Base-by-base conservation (phyloP, 495 filamentous ascomycete genomes). In the Neurospora africana region DNA sequence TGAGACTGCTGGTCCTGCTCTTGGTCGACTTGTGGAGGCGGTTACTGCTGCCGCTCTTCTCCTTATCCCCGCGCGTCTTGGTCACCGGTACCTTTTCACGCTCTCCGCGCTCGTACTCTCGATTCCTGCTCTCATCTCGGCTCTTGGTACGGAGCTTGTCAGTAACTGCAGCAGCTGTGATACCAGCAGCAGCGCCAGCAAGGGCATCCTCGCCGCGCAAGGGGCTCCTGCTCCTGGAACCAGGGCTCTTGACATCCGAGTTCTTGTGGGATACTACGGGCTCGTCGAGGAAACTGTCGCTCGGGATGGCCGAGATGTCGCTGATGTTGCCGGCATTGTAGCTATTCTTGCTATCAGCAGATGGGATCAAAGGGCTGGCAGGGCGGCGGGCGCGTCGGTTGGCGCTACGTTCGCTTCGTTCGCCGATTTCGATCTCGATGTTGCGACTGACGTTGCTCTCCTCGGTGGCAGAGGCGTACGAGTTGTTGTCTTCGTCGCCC, bases 251-350 rank as follows among this genome's bases (percentile, higher is more conserved):
- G 69, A 73, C 69, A 35, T 82, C 82, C 2, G 79, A 79, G 44
- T 75, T 74, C 68, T 69, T 72, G 30, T 75, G 74, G 4, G 72
- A 80, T 33, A 74, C 78, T 70, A 76, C n/a, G 8, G 74, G 75
- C 4, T 82, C 82, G 77, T 97, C 94, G 15, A 98, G 85, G 85
- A 98, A 93, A 81, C 92, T 95, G 78, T 97, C 92, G 35, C 91
- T 88, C 17, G 93, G 94, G 85, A 97, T 95, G 13, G 91, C 93
- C 0, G 94, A 98, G 37, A 98, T 91, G 69, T 97, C 94, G 1
- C 94, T 97, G 74, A 78, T 78, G 19, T 85, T 82, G n/a, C 85
- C 81, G 8, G 85, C 83, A 61, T 89, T 82, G 78, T 91, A 91
- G 76, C 86, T 84, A 67, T 85, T 80, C 72, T 88, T 89, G 74